Base-by-base conservation (phyloP, 352 stramenopile species). In the Pythium utonaiense region DNA sequence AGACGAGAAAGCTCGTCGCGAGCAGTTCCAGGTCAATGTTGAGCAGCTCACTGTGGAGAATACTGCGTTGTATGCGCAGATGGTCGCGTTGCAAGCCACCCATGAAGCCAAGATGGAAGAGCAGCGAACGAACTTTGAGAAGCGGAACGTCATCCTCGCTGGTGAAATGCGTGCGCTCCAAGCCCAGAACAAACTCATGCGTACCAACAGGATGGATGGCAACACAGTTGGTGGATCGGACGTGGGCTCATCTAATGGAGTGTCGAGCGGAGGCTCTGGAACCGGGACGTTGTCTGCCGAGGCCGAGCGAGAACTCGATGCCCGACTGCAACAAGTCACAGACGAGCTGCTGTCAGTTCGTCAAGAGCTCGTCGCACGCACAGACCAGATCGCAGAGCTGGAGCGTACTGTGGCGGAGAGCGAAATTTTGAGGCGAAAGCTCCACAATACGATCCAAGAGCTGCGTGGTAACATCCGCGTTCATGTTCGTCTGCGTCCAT, bases 401-500 rank as follows among this genome's bases (percentile, higher is more conserved):
- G 83, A 94, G 55, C 53, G 65, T 36, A 78, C 83, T 40, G 62
- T 91, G 7, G 71, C 70, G 13, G 80, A 91, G 53, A 70, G 78
- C 13, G 84, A 92, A 47, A 68, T 79, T 2, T 64, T 96, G 25
- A 86, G 97, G 6, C 83, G 97, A 17, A 91, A 98, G 54, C 85
- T 99, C 67, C 98, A 99, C 80, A 99, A 99, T 78, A 91, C 89
- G n/a, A 98, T 99, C 45, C 96, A 99, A 77, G 97, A 99, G 65
- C 78, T 99, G 24, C 88, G 97, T 22, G 98, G 98, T 40, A 99
- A 99, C 64, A 97, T 99, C 66, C 91, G 98, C 33, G 98, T 99
- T 3, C 98, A 98, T 69, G 96, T 97, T 12, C 81, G 96, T 2
- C 69, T 99, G 67, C 85, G 96, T 51, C 96, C 96, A 12, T 93